A percentile compares a stretch with the other conserved stretches of the same genome.
Conservation (phyloP, 2,329 filamentous ascomycete genomes). For the Aspergillus proliferans region DNA sequence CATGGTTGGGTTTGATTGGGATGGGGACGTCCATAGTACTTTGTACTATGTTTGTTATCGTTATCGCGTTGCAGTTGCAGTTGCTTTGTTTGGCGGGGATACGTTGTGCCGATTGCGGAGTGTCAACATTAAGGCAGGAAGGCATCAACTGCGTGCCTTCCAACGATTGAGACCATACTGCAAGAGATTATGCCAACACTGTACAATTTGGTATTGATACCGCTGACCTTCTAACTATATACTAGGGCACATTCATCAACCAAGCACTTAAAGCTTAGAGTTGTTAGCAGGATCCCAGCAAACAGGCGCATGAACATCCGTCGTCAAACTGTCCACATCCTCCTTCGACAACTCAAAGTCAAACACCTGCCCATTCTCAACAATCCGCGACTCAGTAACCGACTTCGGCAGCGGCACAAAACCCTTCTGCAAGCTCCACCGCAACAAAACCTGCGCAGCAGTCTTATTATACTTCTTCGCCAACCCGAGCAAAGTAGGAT, state of each 20-base stretch:
- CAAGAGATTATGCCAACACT: too few species aligned
- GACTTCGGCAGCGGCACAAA: conserved; percentile 60
- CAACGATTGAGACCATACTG: not conserved
- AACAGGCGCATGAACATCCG: conserved; percentile 51
- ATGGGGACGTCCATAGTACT: conserved; percentile 21
- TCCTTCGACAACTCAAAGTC: conserved; percentile 55
- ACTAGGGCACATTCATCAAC: not conserved
- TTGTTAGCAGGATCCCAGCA: conserved; percentile 50
- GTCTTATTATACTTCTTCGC: conserved; percentile 54
- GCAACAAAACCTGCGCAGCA: conserved; percentile 52
- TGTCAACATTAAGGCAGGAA: not conserved
- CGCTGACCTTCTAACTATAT: not conserved
- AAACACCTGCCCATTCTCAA: conserved; percentile 55
- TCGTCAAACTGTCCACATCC: conserved; percentile 53
- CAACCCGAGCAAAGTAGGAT: conserved; percentile 47
- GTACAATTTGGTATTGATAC: not conserved
- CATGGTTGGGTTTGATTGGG: conserved; percentile 21
- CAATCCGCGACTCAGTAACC: conserved; percentile 53
- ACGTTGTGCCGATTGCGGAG: conserved; percentile 23
- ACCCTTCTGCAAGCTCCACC: conserved; percentile 59
- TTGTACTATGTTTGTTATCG: not conserved
- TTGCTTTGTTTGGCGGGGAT: conserved; percentile 17
- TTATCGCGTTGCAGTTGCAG: not conserved
- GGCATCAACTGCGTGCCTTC: conserved; percentile 7
- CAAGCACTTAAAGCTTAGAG: conserved; percentile 14